Evolutionary conservation across 257 asterid species (phyloP).

Genomic region (Ilex aquifolium): DNA sequence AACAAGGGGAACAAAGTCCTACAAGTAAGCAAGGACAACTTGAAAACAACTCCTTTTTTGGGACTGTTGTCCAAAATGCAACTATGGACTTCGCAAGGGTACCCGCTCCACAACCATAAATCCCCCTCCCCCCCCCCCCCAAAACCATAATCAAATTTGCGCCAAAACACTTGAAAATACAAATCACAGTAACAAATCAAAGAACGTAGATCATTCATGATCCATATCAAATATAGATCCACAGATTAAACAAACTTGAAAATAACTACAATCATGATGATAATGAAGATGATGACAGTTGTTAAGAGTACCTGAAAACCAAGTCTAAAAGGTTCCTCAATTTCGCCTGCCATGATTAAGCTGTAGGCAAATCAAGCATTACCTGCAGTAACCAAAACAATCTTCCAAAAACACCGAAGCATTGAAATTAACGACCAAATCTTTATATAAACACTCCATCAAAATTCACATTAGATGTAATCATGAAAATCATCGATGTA

Average conservation of each 20-base stretch:
- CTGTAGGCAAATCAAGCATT: neutral
- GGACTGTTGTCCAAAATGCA: no score
- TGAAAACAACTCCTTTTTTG: no score
- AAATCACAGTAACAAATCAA: no score
- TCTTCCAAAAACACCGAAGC: neutral
- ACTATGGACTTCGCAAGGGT: no score
- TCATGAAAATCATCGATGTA: neutral
- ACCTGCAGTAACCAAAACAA: neutral
- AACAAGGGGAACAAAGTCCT: no score
- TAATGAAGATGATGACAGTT: neutral
- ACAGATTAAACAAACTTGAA: neutral
- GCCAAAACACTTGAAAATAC: no score
- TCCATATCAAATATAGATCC: neutral
- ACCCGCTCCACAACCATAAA: no score
- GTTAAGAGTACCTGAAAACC: slow-evolving; percentile 52
- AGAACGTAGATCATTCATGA: neutral
- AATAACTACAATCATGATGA: neutral
- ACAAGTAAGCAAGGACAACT: no score
- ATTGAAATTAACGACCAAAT: neutral
- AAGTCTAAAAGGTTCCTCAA: slow-evolving; percentile 50
- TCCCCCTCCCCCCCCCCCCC: no score
- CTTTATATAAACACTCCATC: neutral
- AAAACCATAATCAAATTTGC: no score
- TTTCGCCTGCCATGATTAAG: slow-evolving; percentile 57
- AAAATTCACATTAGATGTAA: neutral